Evolutionary conservation across 345 rosid genomes (phyloP).

Genomic region (Camelina laxa): DNA sequence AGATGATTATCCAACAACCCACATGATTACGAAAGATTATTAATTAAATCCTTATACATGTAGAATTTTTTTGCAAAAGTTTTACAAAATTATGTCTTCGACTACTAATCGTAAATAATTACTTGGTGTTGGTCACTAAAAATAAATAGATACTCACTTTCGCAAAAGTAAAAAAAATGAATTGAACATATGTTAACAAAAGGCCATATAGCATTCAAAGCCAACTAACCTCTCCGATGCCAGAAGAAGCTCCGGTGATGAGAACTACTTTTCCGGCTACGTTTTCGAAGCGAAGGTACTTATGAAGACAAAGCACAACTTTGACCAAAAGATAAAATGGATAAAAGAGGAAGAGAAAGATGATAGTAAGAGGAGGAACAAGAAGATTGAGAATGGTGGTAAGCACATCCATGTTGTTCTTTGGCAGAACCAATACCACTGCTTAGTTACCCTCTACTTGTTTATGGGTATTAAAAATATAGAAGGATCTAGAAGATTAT

Average conservation of each 20-base stretch:
- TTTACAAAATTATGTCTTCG: no score
- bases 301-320: constrained; percentile 2
- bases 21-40: no score
- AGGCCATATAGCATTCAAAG: background rate
- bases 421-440: background rate
- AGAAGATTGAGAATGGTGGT: constrained; percentile 34
- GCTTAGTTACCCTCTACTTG: background rate
- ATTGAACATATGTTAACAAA: no score
- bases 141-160: no score
- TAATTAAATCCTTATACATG: no score
- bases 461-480: no score
- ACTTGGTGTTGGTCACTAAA: no score
- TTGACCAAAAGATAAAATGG: constrained; percentile 39
- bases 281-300: constrained; percentile 40
- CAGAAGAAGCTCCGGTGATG: constrained; percentile 64
- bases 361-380: constrained; percentile 37
- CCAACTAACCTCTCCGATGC: constrained; percentile 55
- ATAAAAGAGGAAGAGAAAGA: constrained; percentile 15
- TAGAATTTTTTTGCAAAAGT: no score
- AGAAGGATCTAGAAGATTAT: no score
- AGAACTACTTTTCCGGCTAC: constrained; percentile 55
- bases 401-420: constrained; percentile 13
- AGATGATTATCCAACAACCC: background rate
- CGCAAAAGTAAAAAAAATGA: no score
- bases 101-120: no score